Conservation (phyloP, 257 asterid genomes). For the Craterostigma plantagineum region DNA sequence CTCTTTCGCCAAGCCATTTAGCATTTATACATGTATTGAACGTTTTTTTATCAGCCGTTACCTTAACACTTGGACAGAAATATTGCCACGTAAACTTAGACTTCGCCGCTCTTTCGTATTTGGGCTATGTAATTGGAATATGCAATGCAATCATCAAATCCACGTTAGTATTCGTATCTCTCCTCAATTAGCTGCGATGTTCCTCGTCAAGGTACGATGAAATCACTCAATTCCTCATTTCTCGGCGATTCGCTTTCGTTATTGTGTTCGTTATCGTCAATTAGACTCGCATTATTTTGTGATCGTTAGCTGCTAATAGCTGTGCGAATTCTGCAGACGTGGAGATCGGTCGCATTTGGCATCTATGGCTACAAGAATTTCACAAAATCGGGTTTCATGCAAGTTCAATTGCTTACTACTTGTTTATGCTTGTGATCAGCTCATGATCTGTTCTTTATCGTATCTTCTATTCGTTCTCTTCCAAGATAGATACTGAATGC, state of each 20-base stretch:
- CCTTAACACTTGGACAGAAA: no score
- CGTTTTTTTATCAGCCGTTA: no score
- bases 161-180: slow-evolving; percentile 21
- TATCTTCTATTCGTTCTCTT: neutral
- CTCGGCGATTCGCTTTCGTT: neutral
- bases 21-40: no score
- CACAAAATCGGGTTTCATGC: slow-evolving; percentile 61
- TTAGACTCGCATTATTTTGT: slow-evolving; percentile 3
- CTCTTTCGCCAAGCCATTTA: no score
- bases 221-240: neutral
- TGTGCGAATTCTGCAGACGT: slow-evolving; percentile 27
- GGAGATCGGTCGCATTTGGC: slow-evolving; percentile 66
- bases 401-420: slow-evolving; percentile 12
- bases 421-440: neutral
- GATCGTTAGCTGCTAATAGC: neutral
- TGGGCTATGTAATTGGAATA: no score
- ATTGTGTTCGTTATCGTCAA: neutral
- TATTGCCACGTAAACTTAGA: no score
- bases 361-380: slow-evolving; percentile 61
- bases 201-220: slow-evolving; percentile 44
- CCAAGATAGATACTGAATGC: no score
- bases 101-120: no score
- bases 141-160: neutral
- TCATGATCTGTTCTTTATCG: no score
- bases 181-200: slow-evolving; percentile 29